Evolutionary conservation across 2,329 filamentous ascomycete species (phyloP), one percentile per base, ranked within the genome.

Genomic region (Beauveria scarabaeidicola): DNA sequence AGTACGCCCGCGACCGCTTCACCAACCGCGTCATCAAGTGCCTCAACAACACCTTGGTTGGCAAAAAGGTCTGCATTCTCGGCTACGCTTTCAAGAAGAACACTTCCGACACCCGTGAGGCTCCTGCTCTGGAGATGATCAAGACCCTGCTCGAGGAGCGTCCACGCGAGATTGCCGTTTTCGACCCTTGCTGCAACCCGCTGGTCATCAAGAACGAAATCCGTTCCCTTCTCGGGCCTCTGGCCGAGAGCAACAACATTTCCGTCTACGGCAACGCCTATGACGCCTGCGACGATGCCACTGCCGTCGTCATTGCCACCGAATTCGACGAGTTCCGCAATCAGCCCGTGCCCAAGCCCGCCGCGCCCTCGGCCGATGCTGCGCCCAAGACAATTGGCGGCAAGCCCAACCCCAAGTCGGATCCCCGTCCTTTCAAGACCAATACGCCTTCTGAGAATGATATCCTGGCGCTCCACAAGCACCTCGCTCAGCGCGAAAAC

Each of bases 41-140:
- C 58, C 78, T 91, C 55, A 85, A 89, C 72, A 85, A 86, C 68
- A 89, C 85, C 10, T 75, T 91, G 6, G 77, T 78, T 3, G 81
- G 82, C 61, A 90, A 90, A 76, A 90, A 89, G 73, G 75, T 91
- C 15, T 80, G 86, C 3, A 76, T 92, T 2, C 78, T 92, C 6
- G 89, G 89, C 4, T 91, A 87, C 65, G 86, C 88, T 9, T 92
- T 90, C 75, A 92, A 93, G 78, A 88, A 89, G 73, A 82, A 90
- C 70, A 92, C 89, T 0, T 83, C 82, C 23, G 89, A 92, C 69
- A 89, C 87, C 5, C 81, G 89, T 41, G 88, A 91, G 69, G 85
- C 83, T 47, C 83, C 87, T 0, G 85, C 87, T 0, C 78, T 89
- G 23, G 84, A 86, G 64, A 82, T 90, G 63, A 83, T 90, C 70